Evolutionary conservation across 2,329 filamentous ascomycete genomes (phyloP), one percentile per base, ranked within the genome.

Genomic region (Bipolaris gigantea): DNA sequence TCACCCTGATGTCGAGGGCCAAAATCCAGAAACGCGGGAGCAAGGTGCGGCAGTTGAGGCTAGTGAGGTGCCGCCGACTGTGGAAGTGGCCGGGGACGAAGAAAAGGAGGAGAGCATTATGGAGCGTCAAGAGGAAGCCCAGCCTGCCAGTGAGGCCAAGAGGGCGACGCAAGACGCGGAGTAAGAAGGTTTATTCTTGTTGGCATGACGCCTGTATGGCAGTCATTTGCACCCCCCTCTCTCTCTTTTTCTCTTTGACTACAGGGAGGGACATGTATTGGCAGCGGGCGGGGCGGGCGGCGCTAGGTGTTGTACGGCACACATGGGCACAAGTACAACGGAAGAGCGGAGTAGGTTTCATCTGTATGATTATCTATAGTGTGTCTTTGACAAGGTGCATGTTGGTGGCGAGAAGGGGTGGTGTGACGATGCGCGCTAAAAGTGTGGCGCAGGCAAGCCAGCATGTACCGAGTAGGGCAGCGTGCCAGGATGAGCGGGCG

Each of bases 1-100:
- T 56, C 83, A 84, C 65, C 82, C 82, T 1, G 82, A 84, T 64
- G 79, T 79, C 2, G 78, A 86, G 61, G 83, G 82, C 30, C 57
- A 79, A 50, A 83, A 85, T 58, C 83, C 83, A 0, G 81, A 82
- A 62, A 86, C 83, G 10, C 73, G 74, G 21, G 75, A 75, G 15
- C 75, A 76, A 16, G 66, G 66, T 2, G 73, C 74, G 55, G 75
- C 72, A 15, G 64, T 67, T 5, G 73, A 75, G 55, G 74, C 73
- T 11, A 78, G 72, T 52, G 73, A 76, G 10, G 62, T 62, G 15
- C 77, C 77, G 45, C 73, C 76, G 2, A 74, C 66, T 10, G 76
- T 76, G 15, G 71, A 74, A 34, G 75, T 66, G 9, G 69, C 59
- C 6, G 75, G 73, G 32, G 78, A 80, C 61, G 49, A 77, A 53